Evolutionary conservation across 768 basidiomycete genomes (phyloP).

Genomic region (Mycena crocata): DNA sequence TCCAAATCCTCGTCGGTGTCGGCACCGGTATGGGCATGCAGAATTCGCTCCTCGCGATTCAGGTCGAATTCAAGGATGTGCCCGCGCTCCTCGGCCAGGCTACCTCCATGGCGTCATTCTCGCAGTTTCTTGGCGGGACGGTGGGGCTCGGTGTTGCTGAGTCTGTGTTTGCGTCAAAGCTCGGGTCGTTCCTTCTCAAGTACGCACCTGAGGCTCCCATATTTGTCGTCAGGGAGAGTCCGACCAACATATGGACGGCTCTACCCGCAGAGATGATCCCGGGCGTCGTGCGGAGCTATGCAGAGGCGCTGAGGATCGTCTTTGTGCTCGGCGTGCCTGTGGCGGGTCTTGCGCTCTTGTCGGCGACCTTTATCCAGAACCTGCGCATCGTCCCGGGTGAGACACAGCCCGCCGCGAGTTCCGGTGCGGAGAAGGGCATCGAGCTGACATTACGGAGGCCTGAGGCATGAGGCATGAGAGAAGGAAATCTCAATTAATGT

Average conservation of each 20-base stretch:
- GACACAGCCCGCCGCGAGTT: background rate
- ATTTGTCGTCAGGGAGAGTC: constrained; percentile 22
- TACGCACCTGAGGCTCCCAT: constrained; percentile 32
- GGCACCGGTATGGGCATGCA: constrained; percentile 36
- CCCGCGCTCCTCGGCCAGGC: constrained; percentile 26
- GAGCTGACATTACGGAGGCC: background rate
- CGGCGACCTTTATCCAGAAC: constrained; percentile 11
- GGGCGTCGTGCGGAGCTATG: constrained; percentile 30
- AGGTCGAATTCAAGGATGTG: constrained; percentile 28
- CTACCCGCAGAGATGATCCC: constrained; percentile 26
- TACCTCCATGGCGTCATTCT: constrained; percentile 30
- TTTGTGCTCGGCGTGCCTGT: constrained; percentile 29
- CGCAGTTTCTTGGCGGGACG: constrained; percentile 33
- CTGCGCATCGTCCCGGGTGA: background rate
- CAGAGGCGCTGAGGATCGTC: constrained; percentile 13
- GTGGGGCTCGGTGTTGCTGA: constrained; percentile 25
- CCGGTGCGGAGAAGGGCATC: background rate
- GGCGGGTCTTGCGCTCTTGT: constrained; percentile 8
- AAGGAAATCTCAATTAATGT: background rate
- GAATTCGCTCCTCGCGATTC: constrained; percentile 35
- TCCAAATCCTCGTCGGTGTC: constrained; percentile 34
- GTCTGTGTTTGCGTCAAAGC: constrained; percentile 24
- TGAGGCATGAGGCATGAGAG: too few relatives aligned
- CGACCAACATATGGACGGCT: constrained; percentile 28
- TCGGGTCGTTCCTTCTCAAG: constrained; percentile 18